phyloP scores from a whole-genome alignment of 1,284 basidiomycete genomes.

The Bondarzewia mesenterica region DNA sequence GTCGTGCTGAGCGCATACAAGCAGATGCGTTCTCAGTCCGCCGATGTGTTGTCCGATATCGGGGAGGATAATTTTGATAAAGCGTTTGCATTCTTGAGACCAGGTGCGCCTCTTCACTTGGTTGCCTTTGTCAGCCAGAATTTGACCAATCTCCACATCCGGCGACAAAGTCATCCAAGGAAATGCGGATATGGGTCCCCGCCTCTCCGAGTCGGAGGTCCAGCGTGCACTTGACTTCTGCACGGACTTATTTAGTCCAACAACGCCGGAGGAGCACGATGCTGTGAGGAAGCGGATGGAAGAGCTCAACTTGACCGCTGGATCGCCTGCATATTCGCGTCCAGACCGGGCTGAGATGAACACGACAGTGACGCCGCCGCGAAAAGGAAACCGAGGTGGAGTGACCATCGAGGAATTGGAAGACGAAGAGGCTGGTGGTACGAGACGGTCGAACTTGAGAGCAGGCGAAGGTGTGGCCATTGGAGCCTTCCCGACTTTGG shows the following conservation, averaged over 20 bases:
- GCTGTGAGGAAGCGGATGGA: constrained; percentile 21
- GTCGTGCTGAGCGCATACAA: constrained; percentile 61
- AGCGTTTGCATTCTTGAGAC: constrained; percentile 50
- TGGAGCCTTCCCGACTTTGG: background rate
- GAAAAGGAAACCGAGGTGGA: background rate
- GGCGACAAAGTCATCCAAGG: constrained; percentile 59
- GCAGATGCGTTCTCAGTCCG: constrained; percentile 47
- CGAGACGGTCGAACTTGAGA: background rate
- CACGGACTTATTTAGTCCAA: constrained; percentile 30
- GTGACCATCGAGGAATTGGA: background rate
- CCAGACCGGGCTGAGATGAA: too few relatives aligned
- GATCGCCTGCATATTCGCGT: background rate
- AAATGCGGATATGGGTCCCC: constrained; percentile 60
- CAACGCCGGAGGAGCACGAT: constrained; percentile 26
- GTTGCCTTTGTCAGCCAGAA: constrained; percentile 1
- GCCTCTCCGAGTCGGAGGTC: constrained; percentile 61
- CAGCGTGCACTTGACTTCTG: constrained; percentile 40
- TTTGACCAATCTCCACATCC: background rate
- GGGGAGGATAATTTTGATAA: constrained; percentile 56
- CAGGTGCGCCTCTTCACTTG: constrained; percentile 31
- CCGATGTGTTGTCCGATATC: constrained; percentile 45
- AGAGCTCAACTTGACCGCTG: constrained; percentile 6
- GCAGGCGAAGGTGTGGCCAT: background rate
- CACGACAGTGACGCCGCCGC: background rate
- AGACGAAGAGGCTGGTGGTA: background rate